Evolutionary conservation across 208 protist genomes (phyloP).

Genomic region (Herpetomonas muscarum): DNA sequence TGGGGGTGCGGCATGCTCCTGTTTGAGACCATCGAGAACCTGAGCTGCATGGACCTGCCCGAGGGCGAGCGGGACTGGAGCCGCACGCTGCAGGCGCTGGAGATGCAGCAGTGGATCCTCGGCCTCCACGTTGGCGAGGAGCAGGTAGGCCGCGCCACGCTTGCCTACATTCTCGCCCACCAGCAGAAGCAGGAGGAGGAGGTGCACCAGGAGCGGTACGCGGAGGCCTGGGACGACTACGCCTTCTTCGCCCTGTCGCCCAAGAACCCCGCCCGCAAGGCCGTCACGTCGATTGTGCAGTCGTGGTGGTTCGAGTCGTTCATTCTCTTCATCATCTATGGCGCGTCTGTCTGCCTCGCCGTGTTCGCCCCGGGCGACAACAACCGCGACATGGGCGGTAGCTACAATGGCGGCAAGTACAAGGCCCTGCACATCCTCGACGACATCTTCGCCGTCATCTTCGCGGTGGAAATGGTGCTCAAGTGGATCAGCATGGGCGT

Average conservation of each 20-base stretch:
- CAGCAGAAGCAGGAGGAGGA: conserved; percentile 55
- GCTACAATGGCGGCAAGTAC: conserved; percentile 65
- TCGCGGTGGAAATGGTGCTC: conserved; percentile 83
- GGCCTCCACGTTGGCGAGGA: conserved; percentile 89
- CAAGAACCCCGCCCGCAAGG: conserved; percentile 48
- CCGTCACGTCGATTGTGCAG: conserved; percentile 38
- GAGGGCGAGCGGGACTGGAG: conserved; percentile 66
- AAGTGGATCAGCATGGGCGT: conserved; percentile 88
- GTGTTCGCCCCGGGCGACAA: conserved; percentile 48
- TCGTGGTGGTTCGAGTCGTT: conserved; percentile 64
- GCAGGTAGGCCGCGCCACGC: conserved; percentile 83
- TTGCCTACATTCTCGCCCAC: conserved; percentile 82
- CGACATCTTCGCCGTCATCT: conserved; percentile 82
- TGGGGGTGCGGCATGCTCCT: conserved; percentile 89
- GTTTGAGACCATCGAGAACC: conserved; percentile 82
- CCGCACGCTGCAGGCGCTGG: conserved; percentile 61
- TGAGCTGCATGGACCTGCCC: conserved; percentile 70
- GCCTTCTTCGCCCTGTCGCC: conserved; percentile 63
- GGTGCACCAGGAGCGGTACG: conserved; percentile 29
- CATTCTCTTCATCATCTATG: conserved; percentile 65
- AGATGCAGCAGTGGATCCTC: conserved; percentile 85
- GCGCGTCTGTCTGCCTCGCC: conserved; percentile 73
- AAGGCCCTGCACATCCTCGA: conserved; percentile 72
- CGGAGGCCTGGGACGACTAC: conserved; percentile 61
- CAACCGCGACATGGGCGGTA: conserved; percentile 60